These are phyloP conservation scores for Fusarium ambrosium DNA, from an alignment of 2,329 filamentous ascomycete species.

Conservation along the genomic window DNA sequence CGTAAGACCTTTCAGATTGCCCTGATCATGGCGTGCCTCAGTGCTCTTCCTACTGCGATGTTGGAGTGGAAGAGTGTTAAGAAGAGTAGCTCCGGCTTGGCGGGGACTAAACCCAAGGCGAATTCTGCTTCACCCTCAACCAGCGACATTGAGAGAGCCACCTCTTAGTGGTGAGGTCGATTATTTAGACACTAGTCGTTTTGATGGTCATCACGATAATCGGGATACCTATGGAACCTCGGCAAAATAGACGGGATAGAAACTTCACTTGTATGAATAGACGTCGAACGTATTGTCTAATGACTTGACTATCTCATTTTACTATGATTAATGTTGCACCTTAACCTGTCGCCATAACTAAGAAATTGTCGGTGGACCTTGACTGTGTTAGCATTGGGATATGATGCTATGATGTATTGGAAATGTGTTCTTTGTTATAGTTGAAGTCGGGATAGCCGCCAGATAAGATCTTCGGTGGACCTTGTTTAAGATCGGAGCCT, in stretches of 20 bases:
- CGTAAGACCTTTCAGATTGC: slow-evolving; percentile 71
- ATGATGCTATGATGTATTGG: no score
- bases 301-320: background rate
- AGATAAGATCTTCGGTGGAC: no score
- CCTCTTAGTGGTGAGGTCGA: background rate
- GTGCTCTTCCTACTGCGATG: slow-evolving; percentile 11
- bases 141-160: background rate
- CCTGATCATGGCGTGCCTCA: slow-evolving; percentile 60
- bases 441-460: no score
- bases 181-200: no score
- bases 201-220: background rate
- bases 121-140: background rate
- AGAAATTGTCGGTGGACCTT: background rate
- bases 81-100: background rate
- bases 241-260: background rate
- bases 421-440: no score
- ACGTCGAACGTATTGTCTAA: background rate
- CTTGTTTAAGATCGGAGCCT: background rate
- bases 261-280: background rate
- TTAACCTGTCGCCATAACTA: background rate
- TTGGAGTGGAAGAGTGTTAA: slow-evolving; percentile 36
- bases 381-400: no score
- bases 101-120: background rate
- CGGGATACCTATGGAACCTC: background rate
- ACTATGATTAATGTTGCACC: fast-evolving